Conservation (phyloP, 306 rosid species). For the Inga leiocalycina region DNA sequence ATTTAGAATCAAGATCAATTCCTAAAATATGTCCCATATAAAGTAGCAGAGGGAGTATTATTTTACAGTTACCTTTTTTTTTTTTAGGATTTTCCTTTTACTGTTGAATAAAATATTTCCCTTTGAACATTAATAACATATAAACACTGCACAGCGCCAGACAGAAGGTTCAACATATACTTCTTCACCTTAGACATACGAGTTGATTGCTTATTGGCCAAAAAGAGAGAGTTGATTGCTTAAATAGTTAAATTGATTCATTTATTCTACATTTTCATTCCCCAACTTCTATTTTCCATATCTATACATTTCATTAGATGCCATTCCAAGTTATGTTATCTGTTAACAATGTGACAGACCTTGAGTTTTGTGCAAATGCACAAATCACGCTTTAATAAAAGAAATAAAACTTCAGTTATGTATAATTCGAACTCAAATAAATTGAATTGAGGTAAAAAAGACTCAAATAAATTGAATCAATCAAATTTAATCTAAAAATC, state of each 20-base stretch:
- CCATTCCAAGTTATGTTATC: not conserved
- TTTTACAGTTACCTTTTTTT: not conserved
- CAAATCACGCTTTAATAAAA: not conserved
- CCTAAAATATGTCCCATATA: too few species aligned
- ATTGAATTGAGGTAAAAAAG: too few species aligned
- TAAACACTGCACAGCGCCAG: not conserved
- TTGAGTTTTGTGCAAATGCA: not conserved
- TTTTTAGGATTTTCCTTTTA: too few species aligned
- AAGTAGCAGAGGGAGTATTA: not conserved
- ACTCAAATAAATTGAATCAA: too few species aligned
- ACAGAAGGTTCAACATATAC: not conserved
- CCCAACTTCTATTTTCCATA: not conserved
- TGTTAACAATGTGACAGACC: not conserved
- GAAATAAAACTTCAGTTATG: not conserved
- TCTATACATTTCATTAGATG: not conserved
- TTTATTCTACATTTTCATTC: not conserved
- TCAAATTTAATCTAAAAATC: not conserved
- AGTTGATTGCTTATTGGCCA: too few species aligned
- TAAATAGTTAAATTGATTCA: not conserved
- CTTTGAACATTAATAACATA: too few species aligned
- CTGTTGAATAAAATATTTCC: too few species aligned
- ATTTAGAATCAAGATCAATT: too few species aligned
- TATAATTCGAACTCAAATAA: not conserved
- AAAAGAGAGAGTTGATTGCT: not conserved
- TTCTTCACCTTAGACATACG: not conserved